These are phyloP conservation scores for Crocinoboletus sp. DNA, from an alignment of 1,284 basidiomycete species.

Conservation along the genomic window DNA sequence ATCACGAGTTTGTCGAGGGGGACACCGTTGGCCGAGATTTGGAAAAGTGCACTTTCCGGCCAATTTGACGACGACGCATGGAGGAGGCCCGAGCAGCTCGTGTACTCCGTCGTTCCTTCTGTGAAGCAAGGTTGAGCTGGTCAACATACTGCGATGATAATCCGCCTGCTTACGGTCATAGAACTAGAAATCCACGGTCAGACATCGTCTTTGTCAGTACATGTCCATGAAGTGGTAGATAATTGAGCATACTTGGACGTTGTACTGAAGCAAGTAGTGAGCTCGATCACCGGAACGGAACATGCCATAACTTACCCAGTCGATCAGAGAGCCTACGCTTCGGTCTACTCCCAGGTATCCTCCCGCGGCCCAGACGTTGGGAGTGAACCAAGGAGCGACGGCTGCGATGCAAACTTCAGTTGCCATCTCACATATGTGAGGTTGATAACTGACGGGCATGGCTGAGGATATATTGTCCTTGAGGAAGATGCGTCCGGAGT, in stretches of 20 bases:
- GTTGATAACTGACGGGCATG: conserved; percentile 31
- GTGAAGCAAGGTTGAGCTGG: background rate
- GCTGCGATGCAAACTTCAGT: conserved; percentile 6
- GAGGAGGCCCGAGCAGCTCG: conserved; percentile 42
- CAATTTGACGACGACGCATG: conserved; percentile 40
- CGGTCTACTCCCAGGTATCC: conserved; percentile 55
- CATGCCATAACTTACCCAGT: conserved; percentile 36
- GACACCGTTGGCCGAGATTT: conserved; percentile 57
- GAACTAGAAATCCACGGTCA: conserved; percentile 21
- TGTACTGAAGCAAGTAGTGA: background rate
- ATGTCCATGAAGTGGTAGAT: background rate
- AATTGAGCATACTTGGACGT: background rate
- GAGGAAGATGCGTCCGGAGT: conserved; percentile 33
- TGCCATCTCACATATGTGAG: background rate
- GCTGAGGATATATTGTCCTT: conserved; percentile 34
- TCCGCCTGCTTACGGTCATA: conserved; percentile 50
- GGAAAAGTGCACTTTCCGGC: conserved; percentile 48
- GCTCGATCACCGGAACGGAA: background rate
- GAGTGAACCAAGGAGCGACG: conserved; percentile 29
- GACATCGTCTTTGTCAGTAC: background rate
- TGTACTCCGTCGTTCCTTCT: conserved; percentile 46
- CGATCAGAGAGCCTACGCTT: conserved; percentile 51
- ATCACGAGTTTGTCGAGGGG: conserved; percentile 51
- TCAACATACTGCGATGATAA: no score
- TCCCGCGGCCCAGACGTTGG: conserved; percentile 32